These are phyloP conservation scores for Austroboletus eburneus DNA, from an alignment of 768 basidiomycete species.

Conservation along the genomic window DNA sequence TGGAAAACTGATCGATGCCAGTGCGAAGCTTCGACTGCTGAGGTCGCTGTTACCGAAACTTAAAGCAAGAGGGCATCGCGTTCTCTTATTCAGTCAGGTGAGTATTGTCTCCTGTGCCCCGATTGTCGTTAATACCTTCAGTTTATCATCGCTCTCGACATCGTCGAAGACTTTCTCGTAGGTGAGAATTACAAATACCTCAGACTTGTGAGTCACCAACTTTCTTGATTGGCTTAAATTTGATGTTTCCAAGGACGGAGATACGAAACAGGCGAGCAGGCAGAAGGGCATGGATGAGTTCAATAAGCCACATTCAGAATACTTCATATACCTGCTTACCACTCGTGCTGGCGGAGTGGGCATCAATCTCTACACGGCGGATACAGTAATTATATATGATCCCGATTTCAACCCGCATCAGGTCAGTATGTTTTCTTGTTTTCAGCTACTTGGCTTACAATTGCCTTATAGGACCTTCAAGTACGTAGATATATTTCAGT, in stretches of 20 bases:
- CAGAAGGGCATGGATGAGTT: constrained; percentile 96
- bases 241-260: constrained; percentile 65
- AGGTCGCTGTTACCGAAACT: constrained; percentile 78
- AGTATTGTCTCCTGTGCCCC: constrained; percentile 12
- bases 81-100: constrained; percentile 91
- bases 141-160: constrained; percentile 85
- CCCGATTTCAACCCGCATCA: constrained; percentile 99
- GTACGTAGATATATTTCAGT: constrained; percentile 40
- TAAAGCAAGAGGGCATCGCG: constrained; percentile 79
- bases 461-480: constrained; percentile 67
- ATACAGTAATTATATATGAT: constrained; percentile 91
- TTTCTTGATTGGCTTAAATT: constrained; percentile 5
- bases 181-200: constrained; percentile 81
- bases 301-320: constrained; percentile 81
- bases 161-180: constrained; percentile 82
- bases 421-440: constrained; percentile 36
- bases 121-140: constrained; percentile 27
- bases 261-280: constrained; percentile 76
- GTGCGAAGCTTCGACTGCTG: constrained; percentile 80
- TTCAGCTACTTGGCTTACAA: constrained; percentile 9
- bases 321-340: constrained; percentile 88
- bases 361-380: constrained; percentile 88
- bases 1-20: constrained; percentile 75
- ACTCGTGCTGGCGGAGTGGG: constrained; percentile 93
- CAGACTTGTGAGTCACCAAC: constrained; percentile 52